phyloP scores from a whole-genome alignment of 306 rosid genomes.

The Prunus davidiana region DNA sequence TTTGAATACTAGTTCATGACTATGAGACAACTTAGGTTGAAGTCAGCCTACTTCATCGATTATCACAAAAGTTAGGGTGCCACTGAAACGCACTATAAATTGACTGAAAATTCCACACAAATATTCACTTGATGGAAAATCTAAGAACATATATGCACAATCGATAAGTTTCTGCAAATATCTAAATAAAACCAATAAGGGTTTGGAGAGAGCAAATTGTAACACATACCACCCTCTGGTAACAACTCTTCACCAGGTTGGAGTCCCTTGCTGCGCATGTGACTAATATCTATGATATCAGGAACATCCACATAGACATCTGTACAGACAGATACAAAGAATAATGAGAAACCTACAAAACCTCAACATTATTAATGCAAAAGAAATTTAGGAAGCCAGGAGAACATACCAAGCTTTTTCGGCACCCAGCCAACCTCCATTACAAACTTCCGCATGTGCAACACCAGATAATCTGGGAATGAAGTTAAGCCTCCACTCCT shows the following conservation, averaged over 20 bases:
- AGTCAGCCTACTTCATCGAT: background rate
- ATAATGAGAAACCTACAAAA: background rate
- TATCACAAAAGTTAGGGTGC: background rate
- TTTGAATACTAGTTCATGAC: background rate
- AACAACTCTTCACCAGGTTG: conserved; percentile 78
- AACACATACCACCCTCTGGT: conserved; percentile 72
- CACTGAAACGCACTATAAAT: background rate
- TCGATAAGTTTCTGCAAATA: background rate
- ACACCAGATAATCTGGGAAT: conserved; percentile 90
- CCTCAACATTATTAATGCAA: background rate
- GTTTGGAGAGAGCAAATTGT: background rate
- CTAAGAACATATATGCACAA: background rate
- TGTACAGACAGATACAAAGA: conserved; percentile 33
- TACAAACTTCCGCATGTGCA: conserved; percentile 94
- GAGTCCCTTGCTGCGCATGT: conserved; percentile 80
- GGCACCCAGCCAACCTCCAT: conserved; percentile 98
- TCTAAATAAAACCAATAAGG: background rate
- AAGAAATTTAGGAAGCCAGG: conserved; percentile 13
- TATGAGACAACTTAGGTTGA: background rate
- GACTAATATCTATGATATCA: conserved; percentile 88
- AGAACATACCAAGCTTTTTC: conserved; percentile 81
- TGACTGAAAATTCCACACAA: background rate
- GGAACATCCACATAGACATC: conserved; percentile 97
- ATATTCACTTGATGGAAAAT: background rate
- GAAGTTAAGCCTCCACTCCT: conserved; percentile 89